These are phyloP conservation scores for Schizonepeta tenuifolia DNA, from an alignment of 257 asterid species.

Conservation along the genomic window DNA sequence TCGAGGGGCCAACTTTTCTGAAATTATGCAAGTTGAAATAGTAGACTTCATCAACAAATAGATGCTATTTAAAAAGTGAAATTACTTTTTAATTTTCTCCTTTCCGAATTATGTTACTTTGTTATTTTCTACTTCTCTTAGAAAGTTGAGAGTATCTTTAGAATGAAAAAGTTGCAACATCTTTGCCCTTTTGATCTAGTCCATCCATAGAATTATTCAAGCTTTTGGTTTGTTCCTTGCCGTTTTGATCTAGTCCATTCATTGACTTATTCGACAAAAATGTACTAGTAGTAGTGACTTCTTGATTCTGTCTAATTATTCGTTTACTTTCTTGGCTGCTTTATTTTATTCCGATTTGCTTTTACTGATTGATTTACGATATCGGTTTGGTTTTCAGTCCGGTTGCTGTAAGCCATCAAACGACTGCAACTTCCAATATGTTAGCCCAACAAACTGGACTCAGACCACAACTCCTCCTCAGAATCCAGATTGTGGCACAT, in stretches of 20 bases:
- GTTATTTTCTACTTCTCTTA: background rate
- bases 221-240: no score
- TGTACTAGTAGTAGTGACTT: background rate
- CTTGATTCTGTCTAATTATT: background rate
- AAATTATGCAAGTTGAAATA: constrained; percentile 9
- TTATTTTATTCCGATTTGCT: background rate
- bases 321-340: background rate
- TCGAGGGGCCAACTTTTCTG: background rate
- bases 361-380: background rate
- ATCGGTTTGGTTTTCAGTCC: constrained; percentile 49
- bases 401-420: constrained; percentile 96
- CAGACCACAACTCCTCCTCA: background rate
- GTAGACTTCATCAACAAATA: background rate
- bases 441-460: constrained; percentile 86
- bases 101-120: constrained; percentile 4
- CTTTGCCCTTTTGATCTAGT: constrained; percentile 15
- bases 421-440: constrained; percentile 68
- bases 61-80: background rate
- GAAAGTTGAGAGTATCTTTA: constrained; percentile 45
- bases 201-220: background rate
- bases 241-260: no score
- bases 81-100: background rate
- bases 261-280: background rate
- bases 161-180: background rate
- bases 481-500: constrained; percentile 62